These are phyloP conservation scores for Heteromeles arbutifolia DNA, from an alignment of 306 rosid species.

Conservation along the genomic window DNA sequence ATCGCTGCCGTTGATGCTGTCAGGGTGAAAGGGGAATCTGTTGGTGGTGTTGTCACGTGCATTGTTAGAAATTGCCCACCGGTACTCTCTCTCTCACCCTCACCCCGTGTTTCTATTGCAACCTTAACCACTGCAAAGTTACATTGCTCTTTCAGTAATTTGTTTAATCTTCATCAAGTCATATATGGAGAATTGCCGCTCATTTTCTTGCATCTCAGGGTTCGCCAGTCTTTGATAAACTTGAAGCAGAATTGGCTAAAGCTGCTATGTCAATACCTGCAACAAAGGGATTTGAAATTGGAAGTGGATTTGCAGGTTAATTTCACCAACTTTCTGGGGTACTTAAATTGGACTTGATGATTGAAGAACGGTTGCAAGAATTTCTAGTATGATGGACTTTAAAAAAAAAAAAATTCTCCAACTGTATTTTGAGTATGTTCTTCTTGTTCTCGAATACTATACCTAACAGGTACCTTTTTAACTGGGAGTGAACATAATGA, in stretches of 20 bases:
- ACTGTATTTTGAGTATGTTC: slow-evolving; percentile 16
- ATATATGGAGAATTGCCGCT: slow-evolving; percentile 6
- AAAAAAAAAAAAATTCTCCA: too few relatives aligned
- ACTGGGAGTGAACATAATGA: slow-evolving; percentile 96
- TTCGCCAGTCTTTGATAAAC: slow-evolving; percentile 97
- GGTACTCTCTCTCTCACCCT: slow-evolving; percentile 26
- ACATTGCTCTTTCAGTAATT: neutral
- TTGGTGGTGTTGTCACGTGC: slow-evolving; percentile 91
- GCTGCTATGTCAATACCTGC: slow-evolving; percentile 92
- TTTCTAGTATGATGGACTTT: neutral
- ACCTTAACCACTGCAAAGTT: neutral
- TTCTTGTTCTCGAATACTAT: slow-evolving; percentile 16
- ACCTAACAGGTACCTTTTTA: slow-evolving; percentile 75
- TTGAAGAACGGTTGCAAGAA: neutral
- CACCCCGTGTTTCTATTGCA: neutral
- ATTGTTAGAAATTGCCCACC: slow-evolving; percentile 83
- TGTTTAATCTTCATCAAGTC: neutral
- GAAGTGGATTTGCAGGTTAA: slow-evolving; percentile 94
- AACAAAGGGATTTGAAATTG: slow-evolving; percentile 88
- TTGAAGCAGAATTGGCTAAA: slow-evolving; percentile 91
- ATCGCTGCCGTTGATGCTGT: slow-evolving; percentile 74
- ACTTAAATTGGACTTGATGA: slow-evolving; percentile 5
- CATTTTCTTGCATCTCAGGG: slow-evolving; percentile 42
- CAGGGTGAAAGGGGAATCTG: slow-evolving; percentile 79
- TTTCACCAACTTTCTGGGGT: neutral